Evolutionary conservation across 1,284 basidiomycete species (phyloP).

Genomic region (Papiliotrema terrestris): DNA sequence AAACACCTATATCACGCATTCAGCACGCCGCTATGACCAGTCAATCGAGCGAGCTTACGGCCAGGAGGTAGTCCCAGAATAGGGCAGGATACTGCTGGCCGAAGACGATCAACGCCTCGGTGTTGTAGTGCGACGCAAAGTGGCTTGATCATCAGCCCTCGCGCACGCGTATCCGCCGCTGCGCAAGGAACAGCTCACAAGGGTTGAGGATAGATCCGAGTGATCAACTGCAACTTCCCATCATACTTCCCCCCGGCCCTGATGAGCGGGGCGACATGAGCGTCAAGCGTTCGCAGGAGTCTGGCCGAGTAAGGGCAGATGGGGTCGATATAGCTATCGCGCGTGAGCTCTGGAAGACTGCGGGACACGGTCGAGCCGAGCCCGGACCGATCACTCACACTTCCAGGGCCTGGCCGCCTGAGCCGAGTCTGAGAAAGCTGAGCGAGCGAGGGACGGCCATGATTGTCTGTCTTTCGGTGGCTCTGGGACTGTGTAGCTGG

Average conservation of each 20-base stretch:
- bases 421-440: constrained; percentile 68
- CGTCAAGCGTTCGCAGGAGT: constrained; percentile 46
- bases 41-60: constrained; percentile 51
- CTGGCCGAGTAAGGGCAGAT: constrained; percentile 71
- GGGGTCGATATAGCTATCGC: constrained; percentile 59
- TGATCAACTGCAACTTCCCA: constrained; percentile 72
- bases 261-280: constrained; percentile 48
- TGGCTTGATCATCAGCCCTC: constrained; percentile 55
- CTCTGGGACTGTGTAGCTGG: no score
- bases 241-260: constrained; percentile 62
- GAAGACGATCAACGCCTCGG: constrained; percentile 80
- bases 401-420: constrained; percentile 73
- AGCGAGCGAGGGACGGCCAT: constrained; percentile 85
- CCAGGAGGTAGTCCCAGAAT: constrained; percentile 72
- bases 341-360: not conserved
- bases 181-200: constrained; percentile 44
- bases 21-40: constrained; percentile 15
- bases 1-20: constrained; percentile 59
- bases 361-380: not conserved
- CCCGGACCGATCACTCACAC: constrained; percentile 47
- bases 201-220: constrained; percentile 72
- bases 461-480: no score
- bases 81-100: constrained; percentile 64
- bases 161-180: not conserved
- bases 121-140: constrained; percentile 65